These are phyloP conservation scores for Candida jianshihensis DNA, from an alignment of 805 yeast species.

Conservation along the genomic window DNA sequence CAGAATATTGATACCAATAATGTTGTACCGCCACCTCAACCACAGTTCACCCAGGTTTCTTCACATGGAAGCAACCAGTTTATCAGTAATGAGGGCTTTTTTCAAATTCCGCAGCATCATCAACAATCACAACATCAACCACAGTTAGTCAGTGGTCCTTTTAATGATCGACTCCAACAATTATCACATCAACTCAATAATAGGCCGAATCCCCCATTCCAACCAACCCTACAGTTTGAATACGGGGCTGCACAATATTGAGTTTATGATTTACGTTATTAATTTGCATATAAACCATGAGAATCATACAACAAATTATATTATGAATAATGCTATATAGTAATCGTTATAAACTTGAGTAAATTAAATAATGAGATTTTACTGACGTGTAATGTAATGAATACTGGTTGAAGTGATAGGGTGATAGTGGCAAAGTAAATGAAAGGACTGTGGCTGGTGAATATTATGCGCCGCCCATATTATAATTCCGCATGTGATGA, in stretches of 20 bases:
- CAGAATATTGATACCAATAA: constrained; percentile 1
- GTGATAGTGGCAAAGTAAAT: too few species aligned
- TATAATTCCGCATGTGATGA: too few species aligned
- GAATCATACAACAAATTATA: not conserved
- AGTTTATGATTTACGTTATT: not conserved
- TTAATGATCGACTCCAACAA: not conserved
- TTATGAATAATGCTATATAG: too few species aligned
- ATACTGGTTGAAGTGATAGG: too few species aligned
- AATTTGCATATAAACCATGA: not conserved
- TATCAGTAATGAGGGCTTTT: not conserved
- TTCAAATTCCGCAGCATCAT: not conserved
- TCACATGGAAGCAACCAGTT: too few species aligned
- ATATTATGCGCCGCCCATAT: too few species aligned
- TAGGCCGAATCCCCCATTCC: not conserved
- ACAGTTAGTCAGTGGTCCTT: not conserved
- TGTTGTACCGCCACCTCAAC: constrained; percentile 6
- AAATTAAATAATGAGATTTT: too few species aligned
- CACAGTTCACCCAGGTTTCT: constrained; percentile 7
- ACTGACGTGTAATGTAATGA: too few species aligned
- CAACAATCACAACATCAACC: not conserved
- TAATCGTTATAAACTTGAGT: too few species aligned
- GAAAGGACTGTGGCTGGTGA: too few species aligned
- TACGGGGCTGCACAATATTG: not conserved
- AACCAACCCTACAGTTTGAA: not conserved
- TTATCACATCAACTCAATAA: not conserved